Evolutionary conservation across 1,284 basidiomycete species (phyloP), one percentile per base, ranked within the genome.

Genomic region (Trametes hirsuta): DNA sequence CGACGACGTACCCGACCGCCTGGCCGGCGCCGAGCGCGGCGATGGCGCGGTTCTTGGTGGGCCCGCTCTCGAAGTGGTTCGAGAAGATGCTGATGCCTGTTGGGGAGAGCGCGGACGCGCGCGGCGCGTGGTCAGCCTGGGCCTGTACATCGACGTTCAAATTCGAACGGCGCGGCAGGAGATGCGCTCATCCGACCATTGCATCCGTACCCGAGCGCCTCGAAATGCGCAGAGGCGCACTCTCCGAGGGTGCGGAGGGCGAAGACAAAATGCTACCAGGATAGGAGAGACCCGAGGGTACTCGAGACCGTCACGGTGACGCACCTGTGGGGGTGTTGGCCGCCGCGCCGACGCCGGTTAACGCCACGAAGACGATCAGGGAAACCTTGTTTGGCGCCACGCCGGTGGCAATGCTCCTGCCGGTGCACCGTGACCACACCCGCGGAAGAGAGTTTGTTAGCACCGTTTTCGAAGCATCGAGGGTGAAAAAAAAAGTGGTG

Each of bases 1-100:
- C 75, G 10, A 73, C 47, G 54, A 76, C 74, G 60, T 69, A 76
- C 3, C 75, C 75, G 25, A 76, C 63, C 6, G 73, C 71, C 51
- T 76, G 73, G 8, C 73, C 74, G 10, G 74, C 72, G 12, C 74
- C 74, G 18, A 75, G 58, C 22, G 70, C 68, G 5, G 73, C 71
- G 52, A 72, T 74, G 2, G 75, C 75, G 21, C 65, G 69, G 53
- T 73, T 75, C 47, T 70, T 69, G 22, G 59, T 61, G 4, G 66
- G 61, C 6, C 69, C 72, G 14, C 67, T 59, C 25, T 70, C 63
- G 63, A 72, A 71, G 55, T 72, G 63, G 18, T 63, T 64, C 2
- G 69, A 65, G 41, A 71, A 67, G 30, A 74, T 67, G 52, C 72
- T 65, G 54, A 75, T 69, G 21, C 68, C 68, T 67, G 34, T 5